Base-by-base conservation (phyloP, 1,284 basidiomycete species). In the Puccinia brachypodii region DNA sequence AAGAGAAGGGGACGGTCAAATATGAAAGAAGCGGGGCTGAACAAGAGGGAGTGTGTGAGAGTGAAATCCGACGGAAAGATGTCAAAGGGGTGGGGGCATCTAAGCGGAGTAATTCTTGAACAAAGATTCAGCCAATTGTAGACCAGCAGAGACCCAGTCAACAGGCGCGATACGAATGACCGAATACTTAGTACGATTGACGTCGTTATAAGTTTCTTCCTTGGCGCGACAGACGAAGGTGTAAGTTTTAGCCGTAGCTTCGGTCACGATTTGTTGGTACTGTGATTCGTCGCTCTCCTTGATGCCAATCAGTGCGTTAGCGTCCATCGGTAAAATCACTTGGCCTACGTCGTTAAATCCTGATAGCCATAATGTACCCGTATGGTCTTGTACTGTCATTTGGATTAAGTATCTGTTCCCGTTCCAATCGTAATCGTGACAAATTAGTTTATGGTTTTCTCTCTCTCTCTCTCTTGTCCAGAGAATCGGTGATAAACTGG, bases 331-430 rank as follows among this genome's bases (percentile, higher is more conserved):
- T 83, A 99, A 91, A 16, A 98, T 87, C 28, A 89, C 88, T 82
- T 91, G 87, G 2, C 95, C 96, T 40, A 93, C 91, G 19, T 99
- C 97, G 86, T 99, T 98, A 89, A 99, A 99, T 0, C 94, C 95
- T 82, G 93, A 93, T 62, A 99, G 88, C 96, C 96, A 99, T 36
- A 92, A 90, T 86, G 95, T 93, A 28, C 92, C 92, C 19, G 94
- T 93, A 87, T 92, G 90, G 87, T 99, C 97, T 53, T 94, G 91
- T 16, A 95, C 92, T 78, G 94, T 94, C 88, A 97, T 90, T 40
- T 91, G 90, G 83, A 99, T 90, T 83, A 98, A 92, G 87, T 98
- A 99, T 83, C 95, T 96, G 84, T 44, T 31, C 53, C 22, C 22
- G 36, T 4, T 9, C 36, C 22, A 42, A 50, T 14, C 44, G 33